Base-by-base conservation (phyloP, 2,329 filamentous ascomycete genomes). In the Beauveria asiatica region DNA sequence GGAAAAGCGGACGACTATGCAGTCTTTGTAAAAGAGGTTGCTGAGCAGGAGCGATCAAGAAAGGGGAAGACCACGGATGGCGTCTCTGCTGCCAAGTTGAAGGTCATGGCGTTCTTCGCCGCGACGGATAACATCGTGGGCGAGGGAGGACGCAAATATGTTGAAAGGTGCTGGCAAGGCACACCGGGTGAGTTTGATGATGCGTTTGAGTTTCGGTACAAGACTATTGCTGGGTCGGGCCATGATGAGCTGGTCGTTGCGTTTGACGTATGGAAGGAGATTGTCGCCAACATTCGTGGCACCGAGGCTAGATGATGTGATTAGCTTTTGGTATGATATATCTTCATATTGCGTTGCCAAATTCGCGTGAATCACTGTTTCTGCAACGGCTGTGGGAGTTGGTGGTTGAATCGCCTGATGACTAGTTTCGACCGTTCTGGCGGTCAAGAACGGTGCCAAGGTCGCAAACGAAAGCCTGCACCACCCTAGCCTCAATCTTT, bases 111-210 rank as follows among this genome's bases (percentile, higher is more conserved):
- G 0, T 61, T 57, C 30, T 61, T 61, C 41, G 59, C 59, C 33
- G 41, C 48, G 5, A 37, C 59, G 21, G 59, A 61, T n/a, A 44
- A 39, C 30, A 61, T 61, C 16, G 30, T 61, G 5, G 59, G 59
- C 7, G 49, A 61, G 16, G 59, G 53, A 37, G 59, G 59, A 13
- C 53, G 53, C 5, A 16, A 51, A 23, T 61, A 61, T 7, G 52
- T 52, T 19, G 53, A 61, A 33, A 57, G 27, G 21, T 61, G 59
- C 39, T 61, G 59, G 59, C 30, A 37, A 25, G 53, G 59, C 13
- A 8, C 41, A 3, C 9, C 59, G n/a, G 46, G 53, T 5, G 52
- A 52, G 13, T 61, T 61, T 57, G 59, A 57, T 2, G 59, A 61
- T 21, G 59, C 53, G 1, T 45, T 61, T 7, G 41, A 48, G 3